Conservation (phyloP, 148 eudicot genomes). For the Vaccinium macrocarpon region DNA sequence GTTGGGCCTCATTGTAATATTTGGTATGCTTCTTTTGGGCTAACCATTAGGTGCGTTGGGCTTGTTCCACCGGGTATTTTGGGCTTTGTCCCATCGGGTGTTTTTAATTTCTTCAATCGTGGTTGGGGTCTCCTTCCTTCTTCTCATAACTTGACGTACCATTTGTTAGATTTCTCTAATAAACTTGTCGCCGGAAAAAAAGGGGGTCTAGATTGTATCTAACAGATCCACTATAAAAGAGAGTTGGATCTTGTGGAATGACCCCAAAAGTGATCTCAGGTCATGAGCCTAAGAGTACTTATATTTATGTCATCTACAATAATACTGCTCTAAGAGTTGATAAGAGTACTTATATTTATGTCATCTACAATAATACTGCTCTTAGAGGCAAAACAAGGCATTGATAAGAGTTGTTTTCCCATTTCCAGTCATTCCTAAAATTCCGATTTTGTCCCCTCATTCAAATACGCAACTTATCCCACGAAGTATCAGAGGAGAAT, state of each 20-base stretch:
- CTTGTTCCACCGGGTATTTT: too few relatives aligned
- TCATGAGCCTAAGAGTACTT: constrained; percentile 49
- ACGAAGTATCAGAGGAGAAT: constrained; percentile 43
- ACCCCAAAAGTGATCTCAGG: constrained; percentile 15
- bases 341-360: constrained; percentile 44
- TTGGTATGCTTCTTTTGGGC: too few relatives aligned
- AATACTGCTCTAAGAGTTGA: constrained; percentile 52
- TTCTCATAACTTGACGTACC: too few relatives aligned
- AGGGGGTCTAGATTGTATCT: constrained; percentile 25
- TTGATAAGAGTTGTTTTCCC: constrained; percentile 55
- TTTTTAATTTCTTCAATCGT: too few relatives aligned
- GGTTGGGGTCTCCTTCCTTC: too few relatives aligned
- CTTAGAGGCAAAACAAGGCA: constrained; percentile 53
- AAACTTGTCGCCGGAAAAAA: too few relatives aligned
- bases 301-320: constrained; percentile 39
- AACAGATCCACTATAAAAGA: too few relatives aligned
- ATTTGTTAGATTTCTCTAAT: too few relatives aligned
- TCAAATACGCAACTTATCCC: constrained; percentile 47
- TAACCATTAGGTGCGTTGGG: too few relatives aligned
- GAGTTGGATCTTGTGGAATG: too few relatives aligned
- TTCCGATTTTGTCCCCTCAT: constrained; percentile 51
- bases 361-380: constrained; percentile 47
- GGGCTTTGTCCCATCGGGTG: too few relatives aligned
- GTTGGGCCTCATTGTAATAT: too few relatives aligned
- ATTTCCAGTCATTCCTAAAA: constrained; percentile 59